Evolutionary conservation across 1,284 basidiomycete genomes (phyloP), one percentile per base, ranked within the genome.

Genomic region (Rhodotorula sp.): DNA sequence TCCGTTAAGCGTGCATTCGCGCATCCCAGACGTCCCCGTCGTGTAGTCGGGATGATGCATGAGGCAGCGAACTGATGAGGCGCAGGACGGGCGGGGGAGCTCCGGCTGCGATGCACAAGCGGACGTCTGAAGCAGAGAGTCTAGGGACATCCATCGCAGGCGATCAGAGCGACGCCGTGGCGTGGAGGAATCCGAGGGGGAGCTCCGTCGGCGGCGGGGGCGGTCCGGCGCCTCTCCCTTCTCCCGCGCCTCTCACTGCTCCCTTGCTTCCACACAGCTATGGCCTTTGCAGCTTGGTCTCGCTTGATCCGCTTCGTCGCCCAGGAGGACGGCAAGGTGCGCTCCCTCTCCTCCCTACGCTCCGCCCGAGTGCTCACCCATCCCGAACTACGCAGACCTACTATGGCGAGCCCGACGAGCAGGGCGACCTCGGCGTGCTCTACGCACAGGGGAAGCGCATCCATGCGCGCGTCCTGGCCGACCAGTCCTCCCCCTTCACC

Each of bases 231-330:
- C 10, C 41, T 44, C 10, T 25, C 21, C 27, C n/a, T 13, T 29
- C 21, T n/a, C 13, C 27, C 50, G n/a, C 50, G 15, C 19, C 50
- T 51, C 50, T 51, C n/a, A 12, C 50, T n/a, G 12, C 1, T 36
- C 12, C 6, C 54, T 56, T 34, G 2, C 29, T 54, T 19, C 13
- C 32, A 19, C 19, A 34, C 51, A 7, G 53, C 21, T 36, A 54
- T 54, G 53, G n/a, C 50, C 29, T 17, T n/a, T 15, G 32, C 53
- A 2, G 53, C 53, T 22, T 61, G 60, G 60, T 10, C 34, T 25
- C 88, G 91, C 56, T 85, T 92, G 68, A 90, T 94, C 75, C 90
- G 91, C 69, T 94, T 94, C 80, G 85, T 90, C 29, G 91, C 91
- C 22, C 83, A 82, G n/a, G 91, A 91, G 82, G 91, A 90, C 1